Conservation (phyloP, 2,329 filamentous ascomycete genomes). For the Chaetomium globosum region DNA sequence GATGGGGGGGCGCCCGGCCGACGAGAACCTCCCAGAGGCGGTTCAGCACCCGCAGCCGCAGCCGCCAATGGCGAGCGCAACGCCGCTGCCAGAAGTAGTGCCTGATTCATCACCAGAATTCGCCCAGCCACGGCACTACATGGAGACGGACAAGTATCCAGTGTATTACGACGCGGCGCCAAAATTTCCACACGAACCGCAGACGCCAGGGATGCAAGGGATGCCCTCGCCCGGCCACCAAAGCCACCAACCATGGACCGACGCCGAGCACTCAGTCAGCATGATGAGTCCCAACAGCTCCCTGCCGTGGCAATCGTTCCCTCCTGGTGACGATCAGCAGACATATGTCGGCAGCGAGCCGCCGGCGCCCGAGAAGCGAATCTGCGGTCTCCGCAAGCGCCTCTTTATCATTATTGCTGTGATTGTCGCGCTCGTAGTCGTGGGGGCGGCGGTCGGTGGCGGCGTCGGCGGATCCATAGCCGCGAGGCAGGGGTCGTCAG, state of each 20-base stretch:
- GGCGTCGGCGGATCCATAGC: conserved; percentile 34
- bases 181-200: conserved; percentile 28
- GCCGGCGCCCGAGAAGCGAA: conserved; percentile 21
- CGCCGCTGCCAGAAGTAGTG: conserved; percentile 25
- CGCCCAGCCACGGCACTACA: conserved; percentile 21
- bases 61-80: too few relatives aligned
- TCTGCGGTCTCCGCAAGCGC: conserved; percentile 35
- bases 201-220: neutral
- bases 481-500: conserved; percentile 5
- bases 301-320: conserved; percentile 33
- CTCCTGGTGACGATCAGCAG: conserved; percentile 8
- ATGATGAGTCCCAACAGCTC: conserved; percentile 26
- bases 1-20: conserved; percentile 26
- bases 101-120: conserved; percentile 31
- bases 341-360: conserved; percentile 22
- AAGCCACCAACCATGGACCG: conserved; percentile 15
- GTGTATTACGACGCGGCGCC: conserved; percentile 33
- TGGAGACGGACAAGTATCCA: conserved; percentile 33
- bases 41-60: too few relatives aligned
- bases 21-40: conserved; percentile 38
- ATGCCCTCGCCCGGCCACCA: neutral
- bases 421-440: conserved; percentile 28
- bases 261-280: conserved; percentile 4
- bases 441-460: conserved; percentile 36
- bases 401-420: conserved; percentile 34